These are phyloP conservation scores for Capsaspora owczarzaki DNA, from an alignment of 78 protist species.

Conservation along the genomic window DNA sequence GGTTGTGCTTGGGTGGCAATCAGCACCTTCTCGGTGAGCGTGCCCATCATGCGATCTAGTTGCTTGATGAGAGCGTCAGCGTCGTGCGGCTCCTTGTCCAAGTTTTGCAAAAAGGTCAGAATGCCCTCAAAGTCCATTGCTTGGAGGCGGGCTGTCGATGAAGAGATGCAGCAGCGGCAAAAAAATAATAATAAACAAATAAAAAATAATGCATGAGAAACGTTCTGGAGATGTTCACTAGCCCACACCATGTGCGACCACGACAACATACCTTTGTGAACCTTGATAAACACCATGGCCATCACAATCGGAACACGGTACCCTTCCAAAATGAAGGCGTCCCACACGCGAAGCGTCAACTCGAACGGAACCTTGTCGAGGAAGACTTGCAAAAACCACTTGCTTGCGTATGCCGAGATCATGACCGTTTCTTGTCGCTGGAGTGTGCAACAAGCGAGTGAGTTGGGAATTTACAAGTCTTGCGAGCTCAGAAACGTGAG, in stretches of 20 bases:
- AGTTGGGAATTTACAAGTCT: not conserved
- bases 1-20: too few species aligned
- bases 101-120: slow-evolving; percentile 2
- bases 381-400: slow-evolving; percentile 13
- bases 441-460: not conserved
- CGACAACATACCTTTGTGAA: not conserved
- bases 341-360: slow-evolving; percentile 57
- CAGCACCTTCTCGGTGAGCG: too few species aligned
- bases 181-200: not conserved
- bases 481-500: too few species aligned
- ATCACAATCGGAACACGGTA: not conserved
- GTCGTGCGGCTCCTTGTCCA: not conserved
- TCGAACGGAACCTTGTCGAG: slow-evolving; percentile 45
- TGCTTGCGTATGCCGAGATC: slow-evolving; percentile 13
- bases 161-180: not conserved
- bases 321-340: slow-evolving; percentile 57
- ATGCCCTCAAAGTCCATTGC: not conserved
- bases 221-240: too few species aligned
- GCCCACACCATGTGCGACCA: not conserved
- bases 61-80: not conserved
- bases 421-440: not conserved
- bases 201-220: too few species aligned
- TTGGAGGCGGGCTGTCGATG: not conserved
- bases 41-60: too few species aligned
- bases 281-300: not conserved